Evolutionary conservation across 257 asterid genomes (phyloP), one percentile per base, ranked within the genome.

Genomic region (Penstemon newberryi): DNA sequence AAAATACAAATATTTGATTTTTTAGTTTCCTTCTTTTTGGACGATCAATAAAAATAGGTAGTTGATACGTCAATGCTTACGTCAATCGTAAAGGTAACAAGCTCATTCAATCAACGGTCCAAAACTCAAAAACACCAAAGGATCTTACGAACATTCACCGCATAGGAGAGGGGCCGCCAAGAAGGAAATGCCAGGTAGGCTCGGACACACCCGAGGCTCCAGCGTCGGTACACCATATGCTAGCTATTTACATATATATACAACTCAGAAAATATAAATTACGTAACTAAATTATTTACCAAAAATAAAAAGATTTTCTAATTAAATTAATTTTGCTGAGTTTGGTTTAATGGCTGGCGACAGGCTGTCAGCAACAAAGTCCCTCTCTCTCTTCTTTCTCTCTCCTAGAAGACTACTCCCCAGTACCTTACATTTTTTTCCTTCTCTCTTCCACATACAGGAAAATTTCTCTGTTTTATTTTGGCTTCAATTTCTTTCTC

Each of bases 341-440:
- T 56, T 51, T 67, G 86, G 81, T 79, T 87, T 73, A 80, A 77
- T 83, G 70, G 93, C 92, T 89, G 93, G 87, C 77, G 83, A 87
- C 96, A 89, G 95, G 82, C 95, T 89, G 96, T 85, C 83, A 69
- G 83, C 96, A 89, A 89, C 96, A 81, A 82, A 82, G 85, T 66
- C 76, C 80, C 72, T n/a, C 69, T 68, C 71, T 44, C 69, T 55
- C 75, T 72, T 45, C 77, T 62, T 67, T 33, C 77, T 19, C 60
- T 65, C 81, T 68, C 73, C 50, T 13, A 50, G 37, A 74, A 67
- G 80, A 68, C 80, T 58, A 69, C 76, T 67, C 63, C 69, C 75
- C 57, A 44, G 70, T 56, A 62, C 83, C 84, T 72, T 70, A 53
- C 78, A 54, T 63, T 75, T 75, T 57, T 63, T 66, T 53, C 74